Base-by-base conservation (phyloP, 345 rosid genomes). In the Dovyalis caffra region DNA sequence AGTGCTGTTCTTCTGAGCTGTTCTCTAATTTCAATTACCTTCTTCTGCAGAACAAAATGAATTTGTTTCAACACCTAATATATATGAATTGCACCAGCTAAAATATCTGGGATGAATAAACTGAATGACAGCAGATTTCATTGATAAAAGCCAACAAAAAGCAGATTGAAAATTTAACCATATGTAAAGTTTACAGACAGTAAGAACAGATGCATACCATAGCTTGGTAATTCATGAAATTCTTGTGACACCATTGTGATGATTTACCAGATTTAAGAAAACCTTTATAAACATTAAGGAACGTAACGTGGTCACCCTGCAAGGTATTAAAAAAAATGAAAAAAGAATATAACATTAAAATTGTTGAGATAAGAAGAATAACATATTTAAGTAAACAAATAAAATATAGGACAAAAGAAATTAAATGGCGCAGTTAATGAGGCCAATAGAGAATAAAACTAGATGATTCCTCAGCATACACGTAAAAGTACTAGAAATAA, bases 281-380 rank as follows among this genome's bases (percentile, higher is more conserved):
- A 79, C 97, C 99, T 84, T 89, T 87, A 89, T 90, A 92, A 72
- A 95, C 85, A 81, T 95, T 95, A 43, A 95, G 82, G 84, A 91
- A 95, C 23, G 98, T 88, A 62, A 95, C 90, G 83, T 91, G 93
- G 79, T 95, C 99, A 28, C 99, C 99, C 99, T 95, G 90, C 78
- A 85, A 74, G 63, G 38, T 16, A 69, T 64, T 56, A 35, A 75
- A 11, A 76, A 49, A 64, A 43, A 43, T 56, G 28, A 75, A 11
- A 76, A 49, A 64, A 43, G 14, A 12, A 43, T 43, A 43, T 40
- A 3, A 43, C 15, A 43, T 43, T 3, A 43, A 43, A 43, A 12
- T 3, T 14, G 28, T 53, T 34, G 66, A 53, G 29, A 12, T 21
- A 2, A 29, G 5, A 16, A 16, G 37, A 21, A 69, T 37, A 29